Evolutionary conservation across 2,329 filamentous ascomycete species (phyloP).

Genomic region (Pezicula neosporulosa): DNA sequence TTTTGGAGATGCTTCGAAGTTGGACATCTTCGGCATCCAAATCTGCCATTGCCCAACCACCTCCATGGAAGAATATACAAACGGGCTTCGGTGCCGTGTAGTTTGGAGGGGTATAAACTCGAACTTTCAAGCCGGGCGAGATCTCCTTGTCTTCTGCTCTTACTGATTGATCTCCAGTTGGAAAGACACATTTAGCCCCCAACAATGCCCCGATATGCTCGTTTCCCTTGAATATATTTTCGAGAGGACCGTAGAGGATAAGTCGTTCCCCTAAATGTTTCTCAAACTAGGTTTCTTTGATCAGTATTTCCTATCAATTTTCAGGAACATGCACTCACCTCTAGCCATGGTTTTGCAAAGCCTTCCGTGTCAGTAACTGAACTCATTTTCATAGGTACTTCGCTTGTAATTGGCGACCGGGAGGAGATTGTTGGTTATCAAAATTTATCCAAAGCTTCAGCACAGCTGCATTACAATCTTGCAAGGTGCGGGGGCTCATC

Average conservation of each 20-base stretch:
- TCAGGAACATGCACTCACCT: conserved; percentile 1
- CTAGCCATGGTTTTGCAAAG: conserved; percentile 11
- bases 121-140: conserved; percentile 24
- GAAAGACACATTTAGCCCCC: conserved; percentile 12
- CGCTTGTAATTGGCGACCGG: background rate
- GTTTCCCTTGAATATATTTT: conserved; percentile 1
- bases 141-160: conserved; percentile 27
- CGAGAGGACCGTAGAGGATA: conserved; percentile 4
- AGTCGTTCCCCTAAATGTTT: conserved; percentile 10
- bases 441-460: no score
- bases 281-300: conserved; percentile 8
- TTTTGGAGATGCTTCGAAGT: conserved; percentile 24
- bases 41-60: conserved; percentile 34
- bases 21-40: conserved; percentile 29
- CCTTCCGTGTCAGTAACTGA: background rate
- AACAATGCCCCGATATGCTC: conserved; percentile 1
- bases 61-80: conserved; percentile 32
- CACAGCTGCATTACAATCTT: no score
- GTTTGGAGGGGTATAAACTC: conserved; percentile 31
- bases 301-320: background rate
- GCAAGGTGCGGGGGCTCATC: no score
- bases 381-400: background rate
- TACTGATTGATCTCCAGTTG: conserved; percentile 28
- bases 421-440: no score
- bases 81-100: conserved; percentile 28